Conservation (phyloP, 441 rosid genomes). For the Bruguiera hainesii region DNA sequence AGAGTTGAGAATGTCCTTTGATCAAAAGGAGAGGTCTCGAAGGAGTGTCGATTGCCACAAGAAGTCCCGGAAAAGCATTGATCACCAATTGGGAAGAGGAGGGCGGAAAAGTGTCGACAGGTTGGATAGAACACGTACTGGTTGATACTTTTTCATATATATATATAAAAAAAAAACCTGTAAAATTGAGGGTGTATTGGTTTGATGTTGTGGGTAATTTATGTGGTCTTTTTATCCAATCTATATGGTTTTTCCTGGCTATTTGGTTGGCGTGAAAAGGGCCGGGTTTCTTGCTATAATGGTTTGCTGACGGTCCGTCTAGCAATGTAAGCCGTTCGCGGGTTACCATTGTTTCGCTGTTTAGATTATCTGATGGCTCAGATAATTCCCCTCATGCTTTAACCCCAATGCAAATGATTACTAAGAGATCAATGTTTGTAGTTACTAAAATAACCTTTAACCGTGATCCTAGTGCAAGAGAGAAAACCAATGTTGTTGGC, state of each 20-base stretch:
- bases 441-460: no score
- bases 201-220: slow-evolving; percentile 37
- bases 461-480: no score
- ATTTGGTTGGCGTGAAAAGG: slow-evolving; percentile 37
- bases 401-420: neutral
- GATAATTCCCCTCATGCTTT: neutral
- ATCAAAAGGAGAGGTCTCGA: slow-evolving; percentile 74
- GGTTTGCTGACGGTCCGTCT: neutral
- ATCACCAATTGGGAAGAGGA: slow-evolving; percentile 72
- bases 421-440: no score
- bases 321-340: no score
- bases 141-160: slow-evolving; percentile 8
- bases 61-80: slow-evolving; percentile 78
- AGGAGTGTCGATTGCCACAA: slow-evolving; percentile 85
- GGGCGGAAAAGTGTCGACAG: slow-evolving; percentile 89
- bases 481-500: no score
- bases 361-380: neutral
- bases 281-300: slow-evolving; percentile 32
- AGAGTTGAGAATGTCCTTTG: slow-evolving; percentile 61
- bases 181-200: slow-evolving; percentile 22
- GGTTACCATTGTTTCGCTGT: neutral
- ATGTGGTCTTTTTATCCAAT: slow-evolving; percentile 8
- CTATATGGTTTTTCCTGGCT: slow-evolving; percentile 12
- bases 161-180: neutral
- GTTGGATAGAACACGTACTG: slow-evolving; percentile 72